Percentiles rank a stretch among this genome's conserved stretches.
Conservation (phyloP, 768 basidiomycete genomes). For the Sporobolomyces roseus region DNA sequence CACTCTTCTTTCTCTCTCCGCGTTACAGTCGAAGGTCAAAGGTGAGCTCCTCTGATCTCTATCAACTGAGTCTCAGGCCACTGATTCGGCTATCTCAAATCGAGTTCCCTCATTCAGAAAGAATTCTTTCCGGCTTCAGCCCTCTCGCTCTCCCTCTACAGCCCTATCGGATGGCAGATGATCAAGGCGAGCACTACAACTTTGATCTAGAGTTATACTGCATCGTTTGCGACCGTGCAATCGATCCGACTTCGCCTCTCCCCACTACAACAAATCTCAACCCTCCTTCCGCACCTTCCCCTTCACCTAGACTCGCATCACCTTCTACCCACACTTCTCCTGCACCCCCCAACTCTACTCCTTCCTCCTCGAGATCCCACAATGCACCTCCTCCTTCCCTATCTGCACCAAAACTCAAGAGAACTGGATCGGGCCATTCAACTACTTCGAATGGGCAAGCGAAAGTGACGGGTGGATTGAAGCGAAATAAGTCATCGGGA, state of each 20-base stretch:
- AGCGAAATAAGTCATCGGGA: constrained; percentile 24
- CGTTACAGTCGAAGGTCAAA: too few relatives aligned
- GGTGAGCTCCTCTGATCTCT: too few relatives aligned
- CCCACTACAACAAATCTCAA: background rate
- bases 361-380: constrained; percentile 5
- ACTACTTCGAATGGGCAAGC: background rate
- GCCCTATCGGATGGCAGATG: constrained; percentile 18
- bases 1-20: too few relatives aligned
- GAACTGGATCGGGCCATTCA: constrained; percentile 7
- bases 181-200: constrained; percentile 16
- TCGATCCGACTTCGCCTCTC: constrained; percentile 1
- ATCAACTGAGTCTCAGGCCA: too few relatives aligned
- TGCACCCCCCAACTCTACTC: constrained; percentile 5
- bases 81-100: too few relatives aligned
- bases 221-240: constrained; percentile 31
- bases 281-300: constrained; percentile 1
- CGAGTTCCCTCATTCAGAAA: too few relatives aligned
- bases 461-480: background rate
- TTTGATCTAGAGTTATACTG: constrained; percentile 35
- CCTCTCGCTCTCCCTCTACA: too few relatives aligned
- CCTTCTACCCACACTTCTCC: background rate
- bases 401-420: background rate
- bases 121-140: too few relatives aligned
- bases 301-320: constrained; percentile 1
- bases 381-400: background rate